Conservation (phyloP, 108 stramenopile genomes). For the Thalassiosira profunda region DNA sequence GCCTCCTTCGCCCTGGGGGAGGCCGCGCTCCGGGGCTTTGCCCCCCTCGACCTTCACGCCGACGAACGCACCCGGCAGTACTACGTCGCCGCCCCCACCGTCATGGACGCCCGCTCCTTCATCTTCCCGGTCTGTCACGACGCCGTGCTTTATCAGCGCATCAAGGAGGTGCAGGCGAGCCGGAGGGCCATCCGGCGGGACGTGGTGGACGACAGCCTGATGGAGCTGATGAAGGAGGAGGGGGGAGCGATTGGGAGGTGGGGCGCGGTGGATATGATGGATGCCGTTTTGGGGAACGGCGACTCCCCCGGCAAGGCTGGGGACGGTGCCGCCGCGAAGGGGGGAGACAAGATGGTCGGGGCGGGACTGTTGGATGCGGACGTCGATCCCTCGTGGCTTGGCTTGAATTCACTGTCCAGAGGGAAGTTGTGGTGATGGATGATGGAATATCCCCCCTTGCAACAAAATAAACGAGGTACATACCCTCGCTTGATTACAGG, state of each 20-base stretch:
- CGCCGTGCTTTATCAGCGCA: constrained; percentile 65
- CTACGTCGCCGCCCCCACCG: constrained; percentile 57
- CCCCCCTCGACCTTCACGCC: constrained; percentile 71
- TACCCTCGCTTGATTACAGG: not conserved
- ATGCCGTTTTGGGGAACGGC: constrained; percentile 29
- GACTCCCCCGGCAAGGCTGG: constrained; percentile 14
- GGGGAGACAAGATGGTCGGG: constrained; percentile 25
- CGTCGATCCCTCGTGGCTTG: constrained; percentile 63
- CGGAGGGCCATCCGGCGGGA: constrained; percentile 60
- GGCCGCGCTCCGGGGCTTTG: constrained; percentile 59
- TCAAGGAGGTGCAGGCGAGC: constrained; percentile 69
- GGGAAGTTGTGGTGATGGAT: constrained; percentile 22
- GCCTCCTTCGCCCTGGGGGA: constrained; percentile 5
- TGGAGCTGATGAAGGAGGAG: constrained; percentile 64
- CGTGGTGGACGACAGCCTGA: constrained; percentile 53
- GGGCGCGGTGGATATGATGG: constrained; percentile 30
- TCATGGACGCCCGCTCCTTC: constrained; percentile 75
- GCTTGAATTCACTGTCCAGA: constrained; percentile 59
- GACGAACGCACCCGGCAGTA: constrained; percentile 56
- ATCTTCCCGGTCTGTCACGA: constrained; percentile 91
- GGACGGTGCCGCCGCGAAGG: constrained; percentile 1
- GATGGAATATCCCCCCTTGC: not conserved
- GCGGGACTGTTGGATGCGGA: constrained; percentile 59
- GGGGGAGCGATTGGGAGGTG: constrained; percentile 32
- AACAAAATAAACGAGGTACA: too few species aligned